Conservation (phyloP, 805 yeast genomes). For the Candida maris region DNA sequence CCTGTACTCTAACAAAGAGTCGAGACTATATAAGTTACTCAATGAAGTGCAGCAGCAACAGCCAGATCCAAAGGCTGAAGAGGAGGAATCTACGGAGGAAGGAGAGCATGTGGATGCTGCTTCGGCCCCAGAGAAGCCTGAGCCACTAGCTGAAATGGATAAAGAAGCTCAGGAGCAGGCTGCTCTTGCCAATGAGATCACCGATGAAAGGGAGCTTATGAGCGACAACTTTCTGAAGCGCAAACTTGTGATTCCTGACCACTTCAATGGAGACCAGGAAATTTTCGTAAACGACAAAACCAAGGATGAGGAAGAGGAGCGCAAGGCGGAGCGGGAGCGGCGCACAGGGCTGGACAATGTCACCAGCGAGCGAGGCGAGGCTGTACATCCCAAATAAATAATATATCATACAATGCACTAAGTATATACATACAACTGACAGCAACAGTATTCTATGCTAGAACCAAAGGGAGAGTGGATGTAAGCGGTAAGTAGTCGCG, state of each 20-base stretch:
- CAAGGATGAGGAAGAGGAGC: neutral
- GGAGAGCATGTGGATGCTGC: neutral
- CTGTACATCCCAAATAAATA: no score
- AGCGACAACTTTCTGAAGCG: slow-evolving; percentile 20
- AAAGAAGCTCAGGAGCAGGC: slow-evolving; percentile 7
- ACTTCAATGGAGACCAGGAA: slow-evolving; percentile 18
- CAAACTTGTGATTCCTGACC: slow-evolving; percentile 21
- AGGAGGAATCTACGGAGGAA: slow-evolving; percentile 5
- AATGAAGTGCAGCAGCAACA: slow-evolving; percentile 25
- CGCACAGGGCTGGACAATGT: no score
- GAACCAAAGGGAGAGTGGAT: no score
- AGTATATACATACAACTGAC: no score
- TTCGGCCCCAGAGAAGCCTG: neutral
- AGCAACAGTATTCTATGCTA: no score
- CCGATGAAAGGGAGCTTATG: slow-evolving; percentile 16
- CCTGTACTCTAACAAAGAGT: slow-evolving; percentile 41
- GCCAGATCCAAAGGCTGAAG: slow-evolving; percentile 10
- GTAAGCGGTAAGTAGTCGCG: no score
- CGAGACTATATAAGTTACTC: slow-evolving; percentile 31
- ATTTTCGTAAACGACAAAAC: slow-evolving; percentile 3
- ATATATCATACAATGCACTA: no score
- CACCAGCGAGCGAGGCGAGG: no score
- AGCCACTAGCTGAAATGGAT: neutral
- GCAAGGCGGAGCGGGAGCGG: no score
- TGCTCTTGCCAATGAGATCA: slow-evolving; percentile 9